Conservation (phyloP, 163 green algal genomes). For the Scenedesmus sp. region DNA sequence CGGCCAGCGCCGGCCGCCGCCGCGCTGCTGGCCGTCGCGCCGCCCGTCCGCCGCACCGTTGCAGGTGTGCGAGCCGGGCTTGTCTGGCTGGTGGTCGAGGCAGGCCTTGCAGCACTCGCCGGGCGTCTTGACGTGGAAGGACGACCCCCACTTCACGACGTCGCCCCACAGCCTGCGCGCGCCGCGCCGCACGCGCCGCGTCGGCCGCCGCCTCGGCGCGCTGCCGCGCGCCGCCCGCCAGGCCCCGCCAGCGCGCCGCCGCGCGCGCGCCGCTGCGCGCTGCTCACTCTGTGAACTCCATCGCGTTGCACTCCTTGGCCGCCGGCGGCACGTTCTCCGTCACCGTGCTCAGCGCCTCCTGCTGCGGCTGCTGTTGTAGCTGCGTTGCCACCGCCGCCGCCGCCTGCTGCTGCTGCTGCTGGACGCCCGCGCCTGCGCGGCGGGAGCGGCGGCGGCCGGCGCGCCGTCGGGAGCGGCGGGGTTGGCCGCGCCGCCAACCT, state of each 20-base stretch:
- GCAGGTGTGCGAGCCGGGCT: slow-evolving; percentile 63
- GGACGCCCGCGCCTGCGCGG: too few relatives aligned
- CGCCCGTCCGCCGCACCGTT: slow-evolving; percentile 73
- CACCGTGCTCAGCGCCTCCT: not conserved
- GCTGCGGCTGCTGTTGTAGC: not conserved
- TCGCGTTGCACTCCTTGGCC: slow-evolving; percentile 31
- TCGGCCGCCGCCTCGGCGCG: too few relatives aligned
- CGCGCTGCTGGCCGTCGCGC: too few relatives aligned
- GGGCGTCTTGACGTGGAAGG: slow-evolving; percentile 54
- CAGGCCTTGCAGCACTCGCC: slow-evolving; percentile 81
- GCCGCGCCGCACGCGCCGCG: too few relatives aligned
- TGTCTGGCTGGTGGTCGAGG: slow-evolving; percentile 55
- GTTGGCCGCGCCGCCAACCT: too few relatives aligned
- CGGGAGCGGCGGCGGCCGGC: too few relatives aligned
- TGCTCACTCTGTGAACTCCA: slow-evolving; percentile 39
- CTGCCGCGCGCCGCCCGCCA: too few relatives aligned
- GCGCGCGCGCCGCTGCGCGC: not conserved
- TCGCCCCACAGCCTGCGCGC: slow-evolving; percentile 81
- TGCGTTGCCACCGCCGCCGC: not conserved
- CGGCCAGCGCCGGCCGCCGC: not conserved
- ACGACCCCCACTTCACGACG: slow-evolving; percentile 71
- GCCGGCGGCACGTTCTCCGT: not conserved
- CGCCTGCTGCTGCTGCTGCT: slow-evolving; percentile 5
- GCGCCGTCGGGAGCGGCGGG: too few relatives aligned
- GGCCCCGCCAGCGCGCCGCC: too few relatives aligned